phyloP scores from a whole-genome alignment of 2,329 filamentous ascomycete genomes.

The Penicillium sp. region DNA sequence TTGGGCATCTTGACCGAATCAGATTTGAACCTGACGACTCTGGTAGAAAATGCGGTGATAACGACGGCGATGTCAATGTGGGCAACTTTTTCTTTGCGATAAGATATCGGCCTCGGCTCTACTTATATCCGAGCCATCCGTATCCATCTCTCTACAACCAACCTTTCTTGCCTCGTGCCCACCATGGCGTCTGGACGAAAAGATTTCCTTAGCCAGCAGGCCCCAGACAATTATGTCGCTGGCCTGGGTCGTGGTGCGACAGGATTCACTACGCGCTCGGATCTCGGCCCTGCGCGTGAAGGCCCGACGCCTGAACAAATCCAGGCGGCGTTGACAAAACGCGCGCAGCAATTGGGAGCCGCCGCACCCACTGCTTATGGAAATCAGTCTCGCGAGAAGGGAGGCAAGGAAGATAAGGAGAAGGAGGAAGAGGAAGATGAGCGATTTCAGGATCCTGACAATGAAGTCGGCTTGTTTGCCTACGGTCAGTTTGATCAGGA shows the following conservation, averaged over 20 bases:
- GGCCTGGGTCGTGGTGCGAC: conserved; percentile 96
- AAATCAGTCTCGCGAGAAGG: conserved; percentile 59
- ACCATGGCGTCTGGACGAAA: conserved; percentile 58
- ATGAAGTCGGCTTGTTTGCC: conserved; percentile 91
- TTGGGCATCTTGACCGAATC: conserved; percentile 48
- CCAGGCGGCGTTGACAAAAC: conserved; percentile 92
- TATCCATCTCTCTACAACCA: conserved; percentile 5
- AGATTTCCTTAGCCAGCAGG: conserved; percentile 84
- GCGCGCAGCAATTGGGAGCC: conserved; percentile 73
- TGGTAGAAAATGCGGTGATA: conserved; percentile 2
- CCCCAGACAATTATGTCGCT: conserved; percentile 84
- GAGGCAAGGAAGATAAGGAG: conserved; percentile 54
- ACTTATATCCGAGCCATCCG: conserved; percentile 14
- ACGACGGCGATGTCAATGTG: conserved; percentile 7
- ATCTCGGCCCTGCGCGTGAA: conserved; percentile 89
- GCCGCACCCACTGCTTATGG: conserved; percentile 70
- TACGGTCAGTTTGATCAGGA: conserved; percentile 95
- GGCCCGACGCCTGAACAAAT: conserved; percentile 97
- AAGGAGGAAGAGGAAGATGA: conserved; percentile 70
- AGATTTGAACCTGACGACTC: conserved; percentile 1
- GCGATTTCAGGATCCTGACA: conserved; percentile 91
- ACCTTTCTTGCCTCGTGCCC: conserved; percentile 11
- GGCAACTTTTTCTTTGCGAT: conserved; percentile 24
- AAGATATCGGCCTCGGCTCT: conserved; percentile 24
- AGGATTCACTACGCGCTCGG: conserved; percentile 94